These are phyloP conservation scores for Quercus rubra DNA, from an alignment of 306 rosid genomes.

Conservation along the genomic window DNA sequence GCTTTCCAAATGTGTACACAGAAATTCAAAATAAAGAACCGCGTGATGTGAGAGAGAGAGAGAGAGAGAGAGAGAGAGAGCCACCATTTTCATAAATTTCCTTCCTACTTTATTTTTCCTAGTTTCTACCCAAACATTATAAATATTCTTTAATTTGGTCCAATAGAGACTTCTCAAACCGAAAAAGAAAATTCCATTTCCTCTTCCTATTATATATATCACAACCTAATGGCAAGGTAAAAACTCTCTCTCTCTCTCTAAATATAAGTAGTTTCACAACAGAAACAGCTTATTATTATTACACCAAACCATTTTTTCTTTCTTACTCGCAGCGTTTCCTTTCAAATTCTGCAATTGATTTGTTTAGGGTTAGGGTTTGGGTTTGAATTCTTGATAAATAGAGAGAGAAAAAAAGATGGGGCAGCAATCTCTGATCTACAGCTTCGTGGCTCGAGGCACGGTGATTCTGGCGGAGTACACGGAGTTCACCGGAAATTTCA, in stretches of 20 bases:
- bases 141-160: background rate
- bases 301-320: too few relatives aligned
- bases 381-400: too few relatives aligned
- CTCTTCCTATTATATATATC: background rate
- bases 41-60: background rate
- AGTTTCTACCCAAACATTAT: background rate
- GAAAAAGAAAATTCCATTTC: background rate
- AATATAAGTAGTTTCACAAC: background rate
- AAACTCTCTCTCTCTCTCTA: background rate
- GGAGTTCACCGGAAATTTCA: conserved; percentile 79
- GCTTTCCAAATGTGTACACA: background rate
- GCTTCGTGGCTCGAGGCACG: conserved; percentile 92
- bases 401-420: conserved; percentile 47
- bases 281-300: background rate
- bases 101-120: background rate
- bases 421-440: conserved; percentile 89
- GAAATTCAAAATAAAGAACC: conserved; percentile 3
- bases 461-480: conserved; percentile 80
- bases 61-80: background rate
- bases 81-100: background rate
- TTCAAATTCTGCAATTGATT: too few relatives aligned
- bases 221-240: too few relatives aligned
- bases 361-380: conserved; percentile 20
- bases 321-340: background rate
- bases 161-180: background rate